Base-by-base conservation (phyloP, 257 asterid genomes). In the Fraxinus anomala region DNA sequence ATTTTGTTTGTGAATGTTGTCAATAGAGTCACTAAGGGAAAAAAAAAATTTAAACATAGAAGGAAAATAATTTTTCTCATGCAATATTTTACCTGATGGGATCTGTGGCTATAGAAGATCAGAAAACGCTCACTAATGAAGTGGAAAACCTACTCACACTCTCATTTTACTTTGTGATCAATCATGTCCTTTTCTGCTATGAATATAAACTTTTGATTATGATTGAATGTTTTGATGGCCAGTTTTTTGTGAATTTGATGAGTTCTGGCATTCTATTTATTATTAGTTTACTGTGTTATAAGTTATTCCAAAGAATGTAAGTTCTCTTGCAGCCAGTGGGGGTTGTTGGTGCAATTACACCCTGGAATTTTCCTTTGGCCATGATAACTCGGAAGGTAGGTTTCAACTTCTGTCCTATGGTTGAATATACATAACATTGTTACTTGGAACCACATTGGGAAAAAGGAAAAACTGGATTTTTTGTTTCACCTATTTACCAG, bases 331-430 rank as follows among this genome's bases (percentile, higher is more conserved):
- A 96, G 97, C 98, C 98, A 72, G 90, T 96, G 59, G 98, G 98
- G 78, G 99, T 96, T 85, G 97, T 96, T 77, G 99, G 97, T 83
- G 97, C 95, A 76, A 85, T 96, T 71, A 90, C 98, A 4, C 98
- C 99, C 68, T 96, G 99, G 99, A 96, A 96, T 87, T 93, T 96
- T 74, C 99, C 98, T 33, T 73, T 96, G 90, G 99, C 99, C 74
- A 94, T 96, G 99, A 92, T 96, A 75, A 96, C 99, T 30, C 92
- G 99, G 86, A 96, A 96, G 88, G 97, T 92, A 67, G 51, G 85
- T 75, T 73, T 70, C 72, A 37, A 67, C 76, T 75, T 65, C 14
- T 39, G 37, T 71, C 31, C 36, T 42, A 47, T 75, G 71, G 34
- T 74, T 66, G 47, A 63, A n/a, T 68, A 63, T 21, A 21, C 79